phyloP scores from a whole-genome alignment of 2,329 filamentous ascomycete genomes.

The Pseudogymnoascus sp. region DNA sequence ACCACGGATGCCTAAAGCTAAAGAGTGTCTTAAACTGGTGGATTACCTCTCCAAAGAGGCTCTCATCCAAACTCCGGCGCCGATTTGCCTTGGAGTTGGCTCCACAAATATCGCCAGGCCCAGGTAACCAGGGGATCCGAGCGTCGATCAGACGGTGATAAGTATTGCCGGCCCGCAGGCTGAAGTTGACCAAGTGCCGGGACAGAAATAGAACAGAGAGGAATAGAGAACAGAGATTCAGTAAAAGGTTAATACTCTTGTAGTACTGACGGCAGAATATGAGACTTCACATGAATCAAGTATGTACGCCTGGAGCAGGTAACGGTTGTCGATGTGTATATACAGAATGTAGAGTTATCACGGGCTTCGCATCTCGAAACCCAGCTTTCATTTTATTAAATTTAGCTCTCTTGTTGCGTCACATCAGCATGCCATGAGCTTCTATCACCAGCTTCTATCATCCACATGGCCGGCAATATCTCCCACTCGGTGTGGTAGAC shows the following conservation, averaged over 20 bases:
- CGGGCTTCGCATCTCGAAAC: background rate
- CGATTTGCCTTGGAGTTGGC: background rate
- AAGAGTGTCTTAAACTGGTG: background rate
- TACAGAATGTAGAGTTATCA: background rate
- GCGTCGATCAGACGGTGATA: background rate
- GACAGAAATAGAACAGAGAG: background rate
- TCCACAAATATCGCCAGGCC: conserved; percentile 3
- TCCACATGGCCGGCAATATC: background rate
- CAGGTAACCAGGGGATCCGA: conserved; percentile 3
- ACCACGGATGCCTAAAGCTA: conserved; percentile 2
- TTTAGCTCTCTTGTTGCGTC: background rate
- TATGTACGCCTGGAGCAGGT: background rate
- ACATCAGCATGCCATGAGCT: conserved; percentile 1
- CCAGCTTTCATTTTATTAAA: background rate
- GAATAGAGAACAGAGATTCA: background rate
- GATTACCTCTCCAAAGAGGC: conserved; percentile 2
- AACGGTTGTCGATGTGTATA: background rate
- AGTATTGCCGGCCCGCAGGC: background rate
- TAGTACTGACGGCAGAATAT: background rate
- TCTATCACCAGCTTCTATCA: background rate
- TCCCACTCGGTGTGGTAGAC: background rate
- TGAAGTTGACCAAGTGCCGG: background rate
- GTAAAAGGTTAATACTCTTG: background rate
- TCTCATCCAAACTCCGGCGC: background rate
- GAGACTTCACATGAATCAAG: background rate